Percentiles rank a stretch among this genome's conserved stretches.
Evolutionary conservation across 306 rosid species (phyloP).

Genomic region (Sicyos edulis): DNA sequence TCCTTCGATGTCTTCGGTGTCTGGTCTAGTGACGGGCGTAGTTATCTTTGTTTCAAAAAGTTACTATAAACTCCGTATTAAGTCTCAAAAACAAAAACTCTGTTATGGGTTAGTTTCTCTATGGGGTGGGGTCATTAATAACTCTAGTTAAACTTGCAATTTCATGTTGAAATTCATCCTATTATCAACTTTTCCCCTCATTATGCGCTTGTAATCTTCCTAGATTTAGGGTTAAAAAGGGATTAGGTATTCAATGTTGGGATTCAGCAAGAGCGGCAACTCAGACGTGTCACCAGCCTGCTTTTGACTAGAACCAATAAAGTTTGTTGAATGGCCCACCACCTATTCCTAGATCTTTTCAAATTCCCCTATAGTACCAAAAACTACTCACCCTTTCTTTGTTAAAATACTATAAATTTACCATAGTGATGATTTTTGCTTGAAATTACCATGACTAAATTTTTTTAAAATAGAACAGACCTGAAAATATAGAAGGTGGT

Average conservation of each 20-base stretch:
- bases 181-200: neutral
- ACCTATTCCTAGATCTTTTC: neutral
- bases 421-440: no score
- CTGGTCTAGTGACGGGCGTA: no score
- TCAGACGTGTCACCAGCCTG: neutral
- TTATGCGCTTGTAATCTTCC: constrained; percentile 5
- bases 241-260: neutral
- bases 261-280: neutral
- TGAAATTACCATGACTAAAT: no score
- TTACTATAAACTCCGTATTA: neutral
- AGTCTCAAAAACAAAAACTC: neutral
- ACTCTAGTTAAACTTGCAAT: neutral
- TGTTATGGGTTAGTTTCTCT: neutral
- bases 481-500: no score
- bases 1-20: no score
- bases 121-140: neutral
- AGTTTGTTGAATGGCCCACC: constrained; percentile 2
- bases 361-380: constrained; percentile 8
- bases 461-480: no score
- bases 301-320: constrained; percentile 17
- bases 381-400: constrained; percentile 10
- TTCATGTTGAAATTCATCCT: neutral
- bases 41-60: no score
- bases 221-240: constrained; percentile 8
- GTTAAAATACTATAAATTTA: no score